Conservation (phyloP, 2,329 filamentous ascomycete species). For the Knoxdaviesia proteae region DNA sequence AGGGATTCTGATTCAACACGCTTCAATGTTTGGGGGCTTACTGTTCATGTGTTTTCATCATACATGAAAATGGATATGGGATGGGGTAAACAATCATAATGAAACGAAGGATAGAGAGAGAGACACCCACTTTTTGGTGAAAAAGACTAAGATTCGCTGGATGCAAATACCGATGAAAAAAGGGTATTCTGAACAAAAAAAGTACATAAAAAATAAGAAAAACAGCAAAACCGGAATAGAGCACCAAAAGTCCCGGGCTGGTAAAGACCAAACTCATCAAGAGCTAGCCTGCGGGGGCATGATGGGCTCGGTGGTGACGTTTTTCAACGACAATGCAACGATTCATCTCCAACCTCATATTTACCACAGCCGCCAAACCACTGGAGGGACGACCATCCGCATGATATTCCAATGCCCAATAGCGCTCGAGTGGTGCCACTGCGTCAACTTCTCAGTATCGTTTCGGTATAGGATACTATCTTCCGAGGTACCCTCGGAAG, state of each 20-base stretch:
- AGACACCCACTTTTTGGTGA: not conserved
- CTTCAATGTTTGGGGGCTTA: too few species aligned
- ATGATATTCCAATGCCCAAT: constrained; percentile 82
- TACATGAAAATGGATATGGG: not conserved
- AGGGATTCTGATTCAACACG: too few species aligned
- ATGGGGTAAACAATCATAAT: not conserved
- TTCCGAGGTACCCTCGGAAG: constrained; percentile 15
- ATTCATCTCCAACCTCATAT: not conserved
- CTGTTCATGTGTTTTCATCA: not conserved
- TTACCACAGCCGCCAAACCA: constrained; percentile 80
- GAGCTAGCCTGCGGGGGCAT: too few species aligned
- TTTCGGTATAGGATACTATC: constrained; percentile 36
- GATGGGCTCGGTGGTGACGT: too few species aligned
- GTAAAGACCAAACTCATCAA: too few species aligned
- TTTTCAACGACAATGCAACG: too few species aligned
- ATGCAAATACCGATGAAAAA: not conserved
- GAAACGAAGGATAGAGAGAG: not conserved
- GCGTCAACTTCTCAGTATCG: constrained; percentile 43
- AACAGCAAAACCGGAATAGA: not conserved
- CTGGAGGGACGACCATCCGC: constrained; percentile 56
- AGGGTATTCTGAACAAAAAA: not conserved
- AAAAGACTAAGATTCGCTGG: not conserved
- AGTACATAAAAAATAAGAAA: not conserved
- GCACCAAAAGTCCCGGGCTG: not conserved
- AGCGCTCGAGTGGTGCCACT: constrained; percentile 57